Percentiles rank a stretch among this genome's conserved stretches.
Evolutionary conservation across 805 yeast genomes (phyloP).

Genomic region (Kodamaea restingae): DNA sequence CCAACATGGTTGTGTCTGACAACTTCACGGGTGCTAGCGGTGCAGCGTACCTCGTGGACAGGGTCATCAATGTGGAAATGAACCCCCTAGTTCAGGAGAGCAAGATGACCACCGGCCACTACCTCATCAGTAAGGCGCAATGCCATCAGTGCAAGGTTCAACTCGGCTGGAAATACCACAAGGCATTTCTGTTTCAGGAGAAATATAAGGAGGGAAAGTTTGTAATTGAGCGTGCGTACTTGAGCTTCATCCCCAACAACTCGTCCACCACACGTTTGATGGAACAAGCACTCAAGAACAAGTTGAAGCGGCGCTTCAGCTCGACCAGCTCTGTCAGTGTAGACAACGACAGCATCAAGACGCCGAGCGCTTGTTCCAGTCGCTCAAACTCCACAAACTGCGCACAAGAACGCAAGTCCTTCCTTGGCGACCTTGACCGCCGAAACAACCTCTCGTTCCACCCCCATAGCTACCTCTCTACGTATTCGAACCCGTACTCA

Average conservation of each 20-base stretch:
- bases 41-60: slow-evolving; percentile 39
- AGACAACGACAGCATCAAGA: slow-evolving; percentile 6
- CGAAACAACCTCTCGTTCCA: slow-evolving; percentile 3
- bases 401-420: slow-evolving; percentile 4
- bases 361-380: slow-evolving; percentile 4
- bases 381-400: slow-evolving; percentile 5
- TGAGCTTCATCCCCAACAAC: slow-evolving; percentile 33
- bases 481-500: slow-evolving; percentile 6
- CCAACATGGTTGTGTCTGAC: slow-evolving; percentile 33
- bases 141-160: slow-evolving; percentile 37
- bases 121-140: slow-evolving; percentile 31
- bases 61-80: slow-evolving; percentile 30
- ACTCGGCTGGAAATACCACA: slow-evolving; percentile 42
- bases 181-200: slow-evolving; percentile 32
- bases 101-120: slow-evolving; percentile 38
- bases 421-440: not conserved
- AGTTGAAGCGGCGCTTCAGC: slow-evolving; percentile 20
- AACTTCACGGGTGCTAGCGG: slow-evolving; percentile 39
- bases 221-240: slow-evolving; percentile 38
- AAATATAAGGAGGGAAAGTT: slow-evolving; percentile 42
- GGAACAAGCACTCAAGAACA: slow-evolving; percentile 27
- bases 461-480: slow-evolving; percentile 6
- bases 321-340: slow-evolving; percentile 11
- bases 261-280: slow-evolving; percentile 29
- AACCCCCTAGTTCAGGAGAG: slow-evolving; percentile 29